These are phyloP conservation scores for Dactylonectria estremocensis DNA, from an alignment of 2,329 filamentous ascomycete genomes.

Conservation along the genomic window DNA sequence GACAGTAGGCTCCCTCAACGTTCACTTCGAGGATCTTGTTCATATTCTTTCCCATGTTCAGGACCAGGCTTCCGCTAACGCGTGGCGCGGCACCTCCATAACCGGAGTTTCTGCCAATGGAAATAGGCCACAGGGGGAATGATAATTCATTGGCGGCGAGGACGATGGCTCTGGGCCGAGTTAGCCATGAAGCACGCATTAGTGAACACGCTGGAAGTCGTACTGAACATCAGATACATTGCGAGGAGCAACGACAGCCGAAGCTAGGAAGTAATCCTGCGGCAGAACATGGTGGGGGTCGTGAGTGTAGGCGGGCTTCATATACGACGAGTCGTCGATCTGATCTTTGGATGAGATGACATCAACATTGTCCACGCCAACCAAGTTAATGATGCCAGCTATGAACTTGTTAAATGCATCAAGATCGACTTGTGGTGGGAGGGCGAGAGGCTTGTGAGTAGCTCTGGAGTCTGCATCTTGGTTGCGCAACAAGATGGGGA, in stretches of 20 bases:
- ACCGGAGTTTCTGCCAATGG: conserved; percentile 31
- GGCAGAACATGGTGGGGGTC: conserved; percentile 40
- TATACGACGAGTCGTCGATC: conserved; percentile 31
- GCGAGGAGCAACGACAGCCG: conserved; percentile 34
- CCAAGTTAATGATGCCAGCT: background rate
- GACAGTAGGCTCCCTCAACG: conserved; percentile 29
- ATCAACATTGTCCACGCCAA: conserved; percentile 27
- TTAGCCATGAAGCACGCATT: background rate
- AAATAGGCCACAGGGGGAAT: conserved; percentile 42
- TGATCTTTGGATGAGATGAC: conserved; percentile 25
- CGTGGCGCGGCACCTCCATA: conserved; percentile 27
- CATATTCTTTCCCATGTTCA: conserved; percentile 27
- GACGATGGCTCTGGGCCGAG: background rate
- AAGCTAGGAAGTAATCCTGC: conserved; percentile 35
- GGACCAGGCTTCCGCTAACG: conserved; percentile 19
- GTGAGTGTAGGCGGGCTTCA: conserved; percentile 37
- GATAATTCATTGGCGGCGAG: conserved; percentile 31
- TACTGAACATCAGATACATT: conserved; percentile 37
- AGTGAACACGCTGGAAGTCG: background rate
- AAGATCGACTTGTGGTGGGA: conserved; percentile 25
- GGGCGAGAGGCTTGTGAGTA: conserved; percentile 41
- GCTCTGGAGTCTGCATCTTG: background rate
- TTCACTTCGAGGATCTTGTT: conserved; percentile 31
- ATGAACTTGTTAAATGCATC: conserved; percentile 35
- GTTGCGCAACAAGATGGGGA: background rate